A percentile compares a stretch with the other conserved stretches of the same genome.
Conservation (phyloP, 208 protist species). For the Trypanosoma melophagium region DNA sequence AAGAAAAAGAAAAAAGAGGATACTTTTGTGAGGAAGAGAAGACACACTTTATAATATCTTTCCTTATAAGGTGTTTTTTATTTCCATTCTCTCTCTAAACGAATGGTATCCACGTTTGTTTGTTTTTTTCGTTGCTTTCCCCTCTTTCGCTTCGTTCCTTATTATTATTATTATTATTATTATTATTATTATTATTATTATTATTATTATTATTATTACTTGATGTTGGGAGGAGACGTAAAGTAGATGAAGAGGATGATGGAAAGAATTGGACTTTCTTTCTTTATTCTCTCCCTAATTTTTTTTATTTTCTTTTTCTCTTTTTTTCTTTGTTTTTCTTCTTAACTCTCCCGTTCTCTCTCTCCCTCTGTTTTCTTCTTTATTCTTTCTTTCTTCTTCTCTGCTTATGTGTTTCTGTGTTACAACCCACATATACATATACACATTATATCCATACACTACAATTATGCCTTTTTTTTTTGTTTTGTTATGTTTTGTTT, state of each 20-base stretch:
- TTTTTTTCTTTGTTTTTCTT: neutral
- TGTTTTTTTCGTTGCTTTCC: neutral
- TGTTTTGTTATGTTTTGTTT: neutral
- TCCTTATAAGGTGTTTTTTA: too few relatives aligned
- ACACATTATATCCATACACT: too few relatives aligned
- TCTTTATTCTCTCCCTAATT: neutral
- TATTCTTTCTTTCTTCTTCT: neutral
- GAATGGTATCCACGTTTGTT: neutral
- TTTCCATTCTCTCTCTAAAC: neutral
- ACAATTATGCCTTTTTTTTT: neutral
- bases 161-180: neutral
- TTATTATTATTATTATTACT: neutral
- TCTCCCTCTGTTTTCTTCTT: neutral
- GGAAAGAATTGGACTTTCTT: neutral
- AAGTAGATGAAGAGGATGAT: neutral
- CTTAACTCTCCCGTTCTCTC: neutral
- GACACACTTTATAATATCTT: too few relatives aligned
- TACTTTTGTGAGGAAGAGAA: too few relatives aligned
- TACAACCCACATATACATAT: too few relatives aligned
- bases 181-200: neutral
- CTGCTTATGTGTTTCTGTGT: neutral
- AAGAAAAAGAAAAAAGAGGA: too few relatives aligned
- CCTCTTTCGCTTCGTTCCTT: neutral
- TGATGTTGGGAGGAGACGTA: too few relatives aligned
- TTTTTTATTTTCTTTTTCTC: slow-evolving; percentile 5